These are phyloP conservation scores for Crataegus laevigata DNA, from an alignment of 306 rosid genomes.

Conservation along the genomic window DNA sequence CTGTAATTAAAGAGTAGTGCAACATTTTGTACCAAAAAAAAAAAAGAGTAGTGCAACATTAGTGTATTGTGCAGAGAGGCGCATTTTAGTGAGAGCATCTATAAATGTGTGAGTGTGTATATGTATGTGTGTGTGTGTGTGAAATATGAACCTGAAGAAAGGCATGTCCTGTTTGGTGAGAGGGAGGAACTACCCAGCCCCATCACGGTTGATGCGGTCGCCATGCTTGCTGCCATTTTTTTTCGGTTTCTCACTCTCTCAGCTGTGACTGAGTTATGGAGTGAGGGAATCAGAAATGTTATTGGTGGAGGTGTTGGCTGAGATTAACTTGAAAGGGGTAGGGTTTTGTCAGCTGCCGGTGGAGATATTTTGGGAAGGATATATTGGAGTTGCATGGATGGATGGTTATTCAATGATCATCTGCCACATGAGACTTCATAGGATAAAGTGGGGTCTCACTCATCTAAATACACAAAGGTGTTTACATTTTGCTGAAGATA, in stretches of 20 bases:
- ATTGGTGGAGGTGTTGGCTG: conserved; percentile 8
- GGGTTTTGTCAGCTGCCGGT: conserved; percentile 4
- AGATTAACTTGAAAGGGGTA: background rate
- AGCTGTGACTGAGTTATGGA: background rate
- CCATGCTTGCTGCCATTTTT: conserved; percentile 55
- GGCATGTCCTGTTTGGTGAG: conserved; percentile 26
- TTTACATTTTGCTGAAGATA: background rate
- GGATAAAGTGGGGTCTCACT: conserved; percentile 62
- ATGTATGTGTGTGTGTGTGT: too few relatives aligned
- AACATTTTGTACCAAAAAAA: too few relatives aligned
- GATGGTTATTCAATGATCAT: conserved; percentile 35
- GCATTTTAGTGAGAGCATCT: background rate
- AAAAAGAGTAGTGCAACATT: background rate
- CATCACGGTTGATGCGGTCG: conserved; percentile 47
- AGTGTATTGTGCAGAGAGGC: background rate
- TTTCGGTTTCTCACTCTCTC: background rate
- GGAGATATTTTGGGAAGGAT: conserved; percentile 19
- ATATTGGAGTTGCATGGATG: conserved; percentile 37
- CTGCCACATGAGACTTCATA: conserved; percentile 39
- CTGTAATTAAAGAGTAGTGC: conserved; percentile 15
- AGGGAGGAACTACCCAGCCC: conserved; percentile 50
- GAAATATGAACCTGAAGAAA: conserved; percentile 38
- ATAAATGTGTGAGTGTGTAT: too few relatives aligned
- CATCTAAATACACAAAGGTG: background rate
- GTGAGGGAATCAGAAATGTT: background rate